A percentile compares a stretch with the other conserved stretches of the same genome.
phyloP scores from a whole-genome alignment of 140 eudicot species.

The Bidens hawaiensis region DNA sequence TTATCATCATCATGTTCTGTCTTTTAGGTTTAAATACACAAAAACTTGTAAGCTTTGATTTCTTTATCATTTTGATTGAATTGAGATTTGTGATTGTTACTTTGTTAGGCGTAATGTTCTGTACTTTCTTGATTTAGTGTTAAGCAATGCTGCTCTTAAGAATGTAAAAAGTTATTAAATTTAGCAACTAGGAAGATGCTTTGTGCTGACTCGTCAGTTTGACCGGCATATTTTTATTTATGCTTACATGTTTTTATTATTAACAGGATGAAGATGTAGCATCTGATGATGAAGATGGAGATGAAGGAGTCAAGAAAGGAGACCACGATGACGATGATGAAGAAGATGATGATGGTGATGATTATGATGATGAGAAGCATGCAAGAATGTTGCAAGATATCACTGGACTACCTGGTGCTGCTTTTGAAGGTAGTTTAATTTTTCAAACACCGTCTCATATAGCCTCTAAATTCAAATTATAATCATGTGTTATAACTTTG shows the following conservation, averaged over 20 bases:
- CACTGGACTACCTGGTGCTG: slow-evolving; percentile 79
- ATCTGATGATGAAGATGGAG: slow-evolving; percentile 58
- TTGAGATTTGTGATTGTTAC: slow-evolving; percentile 1
- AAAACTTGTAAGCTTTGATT: background rate
- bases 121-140: background rate
- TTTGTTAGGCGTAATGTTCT: background rate
- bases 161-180: background rate
- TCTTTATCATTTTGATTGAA: background rate
- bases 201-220: background rate
- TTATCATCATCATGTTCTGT: too few relatives aligned
- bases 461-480: background rate
- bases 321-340: slow-evolving; percentile 44
- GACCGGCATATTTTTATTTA: background rate
- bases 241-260: background rate
- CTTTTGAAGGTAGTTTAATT: slow-evolving; percentile 60
- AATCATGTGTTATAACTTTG: background rate
- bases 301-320: slow-evolving; percentile 16
- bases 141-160: background rate
- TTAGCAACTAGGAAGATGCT: background rate
- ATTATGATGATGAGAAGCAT: slow-evolving; percentile 63
- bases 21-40: background rate
- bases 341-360: slow-evolving; percentile 40
- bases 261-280: slow-evolving; percentile 71
- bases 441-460: background rate
- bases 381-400: slow-evolving; percentile 73